phyloP scores from a whole-genome alignment of 768 basidiomycete genomes.

The Psilocybe cubensis region DNA sequence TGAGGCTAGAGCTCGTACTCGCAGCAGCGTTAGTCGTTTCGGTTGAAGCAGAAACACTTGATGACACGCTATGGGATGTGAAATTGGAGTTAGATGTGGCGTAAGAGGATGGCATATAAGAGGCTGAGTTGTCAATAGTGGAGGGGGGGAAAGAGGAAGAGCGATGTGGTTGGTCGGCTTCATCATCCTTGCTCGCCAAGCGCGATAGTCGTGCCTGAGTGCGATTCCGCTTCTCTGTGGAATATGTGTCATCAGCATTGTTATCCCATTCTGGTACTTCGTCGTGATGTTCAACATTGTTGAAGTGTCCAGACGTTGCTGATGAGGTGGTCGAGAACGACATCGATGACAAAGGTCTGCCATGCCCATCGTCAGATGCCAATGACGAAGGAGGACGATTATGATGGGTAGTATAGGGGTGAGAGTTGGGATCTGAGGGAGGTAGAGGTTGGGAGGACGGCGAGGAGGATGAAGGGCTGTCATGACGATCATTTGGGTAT shows the following conservation, averaged over 20 bases:
- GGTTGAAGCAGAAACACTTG: constrained; percentile 5
- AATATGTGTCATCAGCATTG: not conserved
- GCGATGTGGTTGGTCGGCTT: not conserved
- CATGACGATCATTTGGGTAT: not conserved
- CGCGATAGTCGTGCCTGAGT: constrained; percentile 2
- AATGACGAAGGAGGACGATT: constrained; percentile 8
- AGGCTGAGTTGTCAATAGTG: not conserved
- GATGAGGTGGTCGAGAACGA: constrained; percentile 8
- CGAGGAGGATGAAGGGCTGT: constrained; percentile 11
- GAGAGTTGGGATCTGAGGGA: not conserved
- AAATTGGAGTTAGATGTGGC: not conserved
- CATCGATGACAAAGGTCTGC: constrained; percentile 10
- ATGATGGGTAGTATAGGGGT: not conserved
- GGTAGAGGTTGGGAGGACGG: not conserved
- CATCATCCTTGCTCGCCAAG: constrained; percentile 5
- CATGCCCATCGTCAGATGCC: constrained; percentile 3
- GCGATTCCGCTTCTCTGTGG: not conserved
- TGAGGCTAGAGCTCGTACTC: constrained; percentile 14
- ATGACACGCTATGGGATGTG: constrained; percentile 3
- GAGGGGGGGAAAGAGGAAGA: not conserved
- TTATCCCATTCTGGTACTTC: not conserved
- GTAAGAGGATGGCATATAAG: not conserved
- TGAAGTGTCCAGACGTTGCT: not conserved
- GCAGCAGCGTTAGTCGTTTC: constrained; percentile 1
- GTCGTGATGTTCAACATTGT: constrained; percentile 4